Base-by-base conservation (phyloP, 768 basidiomycete genomes). In the Mycena floridula region DNA sequence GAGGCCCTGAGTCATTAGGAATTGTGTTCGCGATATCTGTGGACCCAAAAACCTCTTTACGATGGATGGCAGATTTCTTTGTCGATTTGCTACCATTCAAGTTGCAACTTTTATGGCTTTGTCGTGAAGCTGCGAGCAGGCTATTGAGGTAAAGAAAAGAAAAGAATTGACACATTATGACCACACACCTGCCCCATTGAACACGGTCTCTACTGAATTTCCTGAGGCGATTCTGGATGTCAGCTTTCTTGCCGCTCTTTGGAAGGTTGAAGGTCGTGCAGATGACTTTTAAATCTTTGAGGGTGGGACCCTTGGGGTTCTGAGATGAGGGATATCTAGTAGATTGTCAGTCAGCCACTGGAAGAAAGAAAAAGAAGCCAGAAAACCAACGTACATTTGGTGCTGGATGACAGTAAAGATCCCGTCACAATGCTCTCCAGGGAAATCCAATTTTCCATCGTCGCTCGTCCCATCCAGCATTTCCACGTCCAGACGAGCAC, bases 161-260 rank as follows among this genome's bases (percentile, higher is more conserved):
- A 26, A 26, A 35, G 16, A 37, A 15, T 38, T n/a, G n/a, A 36
- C 8, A 43, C 12, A n/a, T 13, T 18, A 2, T 4, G 44, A 38
- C 35, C 30, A 48, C 48, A 25, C 37, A 52, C 54, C 26, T 37
- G 16, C 47, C 21, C 55, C 54, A 56, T 23, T 22, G 8, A 6
- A 46, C 43, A 22, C 16, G 28, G 38, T 56, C 45, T 24, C 37
- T 13, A 25, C 52, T 50, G 39, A 51, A 56, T 15, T 40, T 39
- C 25, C 24, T 38, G 9, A 56, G 49, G 2, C 43, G 18, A 12
- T 50, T 22, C 13, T 50, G 36, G 18, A 56, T 25, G 18, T 37
- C 40, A 0, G 40, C 22, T 18, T 37, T 42, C 24, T 46, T 52
- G 9, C 55, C 48, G 13, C 18, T 5, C 15, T 41, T 39, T 5